Percentiles rank a stretch among this genome's conserved stretches.
These are phyloP conservation scores for Planoprotostelium fungivorum DNA, from an alignment of 78 protist species.

Conservation along the genomic window DNA sequence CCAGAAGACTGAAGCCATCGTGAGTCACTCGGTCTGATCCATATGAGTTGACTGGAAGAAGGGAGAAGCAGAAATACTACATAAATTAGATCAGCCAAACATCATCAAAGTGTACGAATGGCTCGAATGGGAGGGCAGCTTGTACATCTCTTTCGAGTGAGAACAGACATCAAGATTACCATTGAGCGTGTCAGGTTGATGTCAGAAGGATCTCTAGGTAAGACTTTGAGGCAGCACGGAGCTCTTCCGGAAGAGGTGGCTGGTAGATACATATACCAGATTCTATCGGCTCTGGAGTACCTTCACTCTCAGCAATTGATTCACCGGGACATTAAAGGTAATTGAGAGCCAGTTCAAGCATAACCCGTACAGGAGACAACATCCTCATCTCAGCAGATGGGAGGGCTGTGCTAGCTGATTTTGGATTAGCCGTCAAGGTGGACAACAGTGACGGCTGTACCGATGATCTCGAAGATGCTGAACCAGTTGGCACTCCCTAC, in stretches of 20 bases:
- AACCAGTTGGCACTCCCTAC: conserved; percentile 81
- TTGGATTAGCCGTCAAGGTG: conserved; percentile 90
- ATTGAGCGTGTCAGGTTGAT: conserved; percentile 40
- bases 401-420: conserved; percentile 84
- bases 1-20: conserved; percentile 26
- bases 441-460: conserved; percentile 43
- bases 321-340: conserved; percentile 84
- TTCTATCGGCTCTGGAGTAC: conserved; percentile 79
- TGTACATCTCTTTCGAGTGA: conserved; percentile 89
- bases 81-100: conserved; percentile 72
- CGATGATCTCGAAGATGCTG: conserved; percentile 42
- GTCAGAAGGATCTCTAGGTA: conserved; percentile 88
- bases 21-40: neutral
- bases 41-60: conserved; percentile 20
- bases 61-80: conserved; percentile 80
- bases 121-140: conserved; percentile 33
- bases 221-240: conserved; percentile 78
- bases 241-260: conserved; percentile 85
- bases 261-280: conserved; percentile 77
- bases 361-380: conserved; percentile 62
- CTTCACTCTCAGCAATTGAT: conserved; percentile 86
- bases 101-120: conserved; percentile 73
- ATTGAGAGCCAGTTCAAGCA: neutral
- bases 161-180: neutral
- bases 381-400: conserved; percentile 72